phyloP scores from a whole-genome alignment of 1,139 yeast genomes.

The Taiozyma onychis region DNA sequence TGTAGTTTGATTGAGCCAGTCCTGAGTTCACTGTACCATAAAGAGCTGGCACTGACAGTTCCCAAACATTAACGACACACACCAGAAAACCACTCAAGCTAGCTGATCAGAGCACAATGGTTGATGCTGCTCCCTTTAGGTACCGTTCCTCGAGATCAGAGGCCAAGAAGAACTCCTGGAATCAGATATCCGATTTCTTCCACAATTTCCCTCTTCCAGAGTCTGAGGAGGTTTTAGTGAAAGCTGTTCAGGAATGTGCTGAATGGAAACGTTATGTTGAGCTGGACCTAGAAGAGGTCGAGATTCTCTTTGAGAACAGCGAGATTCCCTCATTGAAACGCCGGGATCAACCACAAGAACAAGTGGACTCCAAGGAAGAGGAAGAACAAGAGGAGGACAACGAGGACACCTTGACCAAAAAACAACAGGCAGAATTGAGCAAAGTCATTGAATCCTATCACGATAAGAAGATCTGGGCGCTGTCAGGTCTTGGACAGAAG shows the following conservation, averaged over 20 bases:
- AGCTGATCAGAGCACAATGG: not conserved
- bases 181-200: slow-evolving; percentile 18
- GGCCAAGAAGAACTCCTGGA: slow-evolving; percentile 9
- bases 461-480: slow-evolving; percentile 11
- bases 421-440: slow-evolving; percentile 2
- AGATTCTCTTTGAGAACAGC: slow-evolving; percentile 3
- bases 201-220: slow-evolving; percentile 17
- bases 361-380: not conserved
- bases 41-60: too few species aligned
- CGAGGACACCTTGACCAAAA: not conserved
- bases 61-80: not conserved
- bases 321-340: not conserved
- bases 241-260: slow-evolving; percentile 14
- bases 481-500: slow-evolving; percentile 12
- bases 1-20: not conserved
- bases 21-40: too few species aligned
- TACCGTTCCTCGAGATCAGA: slow-evolving; percentile 10
- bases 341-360: not conserved
- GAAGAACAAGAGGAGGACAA: not conserved
- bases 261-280: slow-evolving; percentile 20
- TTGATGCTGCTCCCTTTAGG: not conserved
- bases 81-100: not conserved
- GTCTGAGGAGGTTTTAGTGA: slow-evolving; percentile 9
- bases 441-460: slow-evolving; percentile 2
- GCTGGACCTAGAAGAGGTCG: slow-evolving; percentile 15